Evolutionary conservation across 805 yeast genomes (phyloP).

Genomic region (Wickerhamomyces mucosus): DNA sequence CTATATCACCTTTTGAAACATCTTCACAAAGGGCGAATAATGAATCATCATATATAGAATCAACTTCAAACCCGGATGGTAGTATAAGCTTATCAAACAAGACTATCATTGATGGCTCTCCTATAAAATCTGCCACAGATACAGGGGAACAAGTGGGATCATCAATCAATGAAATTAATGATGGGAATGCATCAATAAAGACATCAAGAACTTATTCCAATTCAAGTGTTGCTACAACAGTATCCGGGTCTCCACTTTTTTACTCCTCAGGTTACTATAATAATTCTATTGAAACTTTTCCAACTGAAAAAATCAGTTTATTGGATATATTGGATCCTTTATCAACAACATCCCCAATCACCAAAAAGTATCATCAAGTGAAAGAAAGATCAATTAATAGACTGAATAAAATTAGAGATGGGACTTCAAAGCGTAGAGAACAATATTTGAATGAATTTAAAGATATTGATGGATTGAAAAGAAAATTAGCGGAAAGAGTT

Average conservation of each 20-base stretch:
- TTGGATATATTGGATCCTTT: constrained; percentile 22
- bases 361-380: constrained; percentile 18
- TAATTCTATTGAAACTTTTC: constrained; percentile 13
- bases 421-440: constrained; percentile 12
- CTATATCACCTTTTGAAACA: too few relatives aligned
- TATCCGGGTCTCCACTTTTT: constrained; percentile 17
- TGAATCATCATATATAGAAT: too few relatives aligned
- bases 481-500: constrained; percentile 20
- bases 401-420: constrained; percentile 14
- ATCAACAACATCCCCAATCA: constrained; percentile 13
- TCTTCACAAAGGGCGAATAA: too few relatives aligned
- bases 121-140: too few relatives aligned
- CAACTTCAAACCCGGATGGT: too few relatives aligned
- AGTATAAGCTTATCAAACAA: too few relatives aligned
- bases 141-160: too few relatives aligned
- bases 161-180: too few relatives aligned
- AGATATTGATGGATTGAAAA: constrained; percentile 19
- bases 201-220: constrained; percentile 13
- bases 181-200: too few relatives aligned
- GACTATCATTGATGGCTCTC: too few relatives aligned
- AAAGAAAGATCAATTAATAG: constrained; percentile 15
- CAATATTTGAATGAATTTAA: constrained; percentile 11
- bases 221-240: constrained; percentile 11
- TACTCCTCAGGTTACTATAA: constrained; percentile 11
- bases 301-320: constrained; percentile 18